Evolutionary conservation across 2,329 filamentous ascomycete genomes (phyloP).

Genomic region (Neospermospora avenae): DNA sequence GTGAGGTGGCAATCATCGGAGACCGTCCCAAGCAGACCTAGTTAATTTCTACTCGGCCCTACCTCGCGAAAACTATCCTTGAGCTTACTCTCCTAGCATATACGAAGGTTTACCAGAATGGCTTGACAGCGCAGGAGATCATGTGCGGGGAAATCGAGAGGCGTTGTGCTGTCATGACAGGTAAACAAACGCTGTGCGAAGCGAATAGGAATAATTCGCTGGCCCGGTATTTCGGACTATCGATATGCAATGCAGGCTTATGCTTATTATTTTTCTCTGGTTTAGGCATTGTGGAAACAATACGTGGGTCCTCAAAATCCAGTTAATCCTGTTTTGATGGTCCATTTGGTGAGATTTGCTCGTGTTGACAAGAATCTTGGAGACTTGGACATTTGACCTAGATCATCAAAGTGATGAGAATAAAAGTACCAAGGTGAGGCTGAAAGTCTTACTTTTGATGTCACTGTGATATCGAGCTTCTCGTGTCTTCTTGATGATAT

Average conservation of each 20-base stretch:
- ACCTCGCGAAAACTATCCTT: too few relatives aligned
- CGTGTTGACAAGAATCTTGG: too few relatives aligned
- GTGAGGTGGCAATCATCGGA: too few relatives aligned
- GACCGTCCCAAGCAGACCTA: too few relatives aligned
- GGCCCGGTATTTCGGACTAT: too few relatives aligned
- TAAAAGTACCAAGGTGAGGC: slow-evolving; percentile 2
- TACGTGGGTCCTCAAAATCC: background rate
- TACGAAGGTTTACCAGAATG: too few relatives aligned
- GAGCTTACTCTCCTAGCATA: too few relatives aligned
- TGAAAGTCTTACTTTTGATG: background rate
- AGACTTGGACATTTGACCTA: background rate
- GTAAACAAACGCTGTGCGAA: slow-evolving; percentile 1
- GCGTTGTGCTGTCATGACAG: background rate
- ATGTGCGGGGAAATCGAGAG: background rate
- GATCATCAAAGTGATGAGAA: too few relatives aligned
- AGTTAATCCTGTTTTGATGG: background rate
- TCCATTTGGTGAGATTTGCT: background rate
- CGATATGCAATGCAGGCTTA: slow-evolving; percentile 1
- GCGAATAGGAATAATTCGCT: background rate
- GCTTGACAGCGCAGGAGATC: background rate
- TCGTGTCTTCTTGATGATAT: too few relatives aligned
- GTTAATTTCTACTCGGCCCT: too few relatives aligned
- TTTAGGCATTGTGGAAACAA: background rate
- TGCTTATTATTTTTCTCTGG: background rate
- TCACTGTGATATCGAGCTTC: background rate